Base-by-base conservation (phyloP, 2,329 filamentous ascomycete species). In the Alternaria arborescens region DNA sequence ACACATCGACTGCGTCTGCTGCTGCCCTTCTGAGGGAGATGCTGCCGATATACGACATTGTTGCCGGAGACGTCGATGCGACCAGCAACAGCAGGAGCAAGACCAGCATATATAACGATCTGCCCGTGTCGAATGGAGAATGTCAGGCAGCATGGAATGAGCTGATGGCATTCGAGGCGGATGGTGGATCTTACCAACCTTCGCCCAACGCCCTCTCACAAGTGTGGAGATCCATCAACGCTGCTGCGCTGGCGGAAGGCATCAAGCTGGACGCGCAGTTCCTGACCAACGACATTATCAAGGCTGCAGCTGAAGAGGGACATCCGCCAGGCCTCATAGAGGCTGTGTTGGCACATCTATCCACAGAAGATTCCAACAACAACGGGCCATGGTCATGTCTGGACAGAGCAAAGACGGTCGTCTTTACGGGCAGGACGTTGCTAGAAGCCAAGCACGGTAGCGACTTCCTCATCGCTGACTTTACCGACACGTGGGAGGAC, bases 151-250 rank as follows among this genome's bases (percentile, higher is more conserved):
- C 74, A 2, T 88, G 85, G 85, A 71, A 68, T 38, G 79, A 83
- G 41, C 65, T 87, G 12, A 82, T 84, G 67, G 86, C 83, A 30
- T 88, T 88, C 73, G 82, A 87, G 59, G 70, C 78, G 60, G 69
- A 71, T 2, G 75, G 61, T 41, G 52, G 66, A 57, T 81, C 79
- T 38, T 83, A 81, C 70, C 76, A 80, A 14, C 86, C 86, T 2
- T 84, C 83, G 50, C 79, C 81, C n/a, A 76, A 72, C 20, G 79
- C 80, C 36, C 81, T 83, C 43, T 67, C 83, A 16, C 76, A 81
- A 58, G 79, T 84, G 20, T 88, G 86, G 86, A 72, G 74, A 26
- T 73, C 77, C 7, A 79, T 83, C 36, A 70, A 82, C 38, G 73
- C 77, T 8, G 77, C 77, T 40, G 77, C 81, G 12, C 64, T 76